Base-by-base conservation (phyloP, 2,329 filamentous ascomycete species). In the Geosmithia flava region DNA sequence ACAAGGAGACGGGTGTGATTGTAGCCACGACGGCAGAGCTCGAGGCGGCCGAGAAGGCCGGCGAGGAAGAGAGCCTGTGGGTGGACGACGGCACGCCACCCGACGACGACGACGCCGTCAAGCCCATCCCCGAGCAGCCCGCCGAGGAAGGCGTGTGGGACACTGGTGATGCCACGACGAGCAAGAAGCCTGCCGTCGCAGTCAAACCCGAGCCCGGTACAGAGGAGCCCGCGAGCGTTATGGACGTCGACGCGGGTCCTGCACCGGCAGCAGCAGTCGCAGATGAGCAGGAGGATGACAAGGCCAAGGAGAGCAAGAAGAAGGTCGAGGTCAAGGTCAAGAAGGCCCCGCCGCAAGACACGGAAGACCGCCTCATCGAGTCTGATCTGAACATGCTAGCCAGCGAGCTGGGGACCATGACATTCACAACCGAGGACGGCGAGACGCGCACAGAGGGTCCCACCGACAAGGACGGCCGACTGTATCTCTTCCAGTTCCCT, bases 401-500 rank as follows among this genome's bases (percentile, higher is more conserved):
- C 20, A 63, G 60, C 53, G 69, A 72, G 48, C 56, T 72, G n/a
- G 68, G 68, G 20, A 59, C 64, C 40, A 54, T 63, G 42, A 59
- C 61, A 17, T 56, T 66, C 13, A 56, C 59, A 20, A 58, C 59
- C 40, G 55, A 61, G 20, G 57, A 59, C 46, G 51, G 53, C 19
- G 58, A 58, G 15, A 50, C 53, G 19, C 58, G 57, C 48, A 53
- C 51, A 16, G 58, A 60, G 42, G 59, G 53, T 7, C 58, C 59
- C 2, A 53, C 59, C 44, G 62, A 66, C 59, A 68, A 68, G 53
- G 76, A 80, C 44, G 78, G 79, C 20, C 70, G 76, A 39, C 60
- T 82, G 47, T 82, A 81, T 52, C 67, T 83, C 46, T 83, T 83
- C 63, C 80, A 83, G 54, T 76, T 83, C 53, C 80, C 80, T 41